phyloP scores from a whole-genome alignment of 176 grass and related monocot genomes.

The Alloteropsis semialata region DNA sequence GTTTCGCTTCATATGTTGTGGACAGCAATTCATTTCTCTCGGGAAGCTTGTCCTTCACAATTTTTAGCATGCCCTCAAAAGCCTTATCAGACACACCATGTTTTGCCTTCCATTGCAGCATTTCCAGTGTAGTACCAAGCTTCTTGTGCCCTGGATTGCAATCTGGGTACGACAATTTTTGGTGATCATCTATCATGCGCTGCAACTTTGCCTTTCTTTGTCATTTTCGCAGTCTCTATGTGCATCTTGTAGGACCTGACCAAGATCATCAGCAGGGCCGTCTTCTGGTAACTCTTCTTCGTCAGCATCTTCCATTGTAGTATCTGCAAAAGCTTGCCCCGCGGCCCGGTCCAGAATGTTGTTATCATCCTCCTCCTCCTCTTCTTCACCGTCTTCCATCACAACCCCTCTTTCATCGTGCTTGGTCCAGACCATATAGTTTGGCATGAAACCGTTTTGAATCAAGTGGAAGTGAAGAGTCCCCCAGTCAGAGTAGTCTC shows the following conservation, averaged over 20 bases:
- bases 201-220: background rate
- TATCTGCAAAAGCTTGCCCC: too few species aligned
- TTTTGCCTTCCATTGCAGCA: background rate
- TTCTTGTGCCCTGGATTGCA: background rate
- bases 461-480: too few species aligned
- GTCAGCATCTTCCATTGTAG: too few species aligned
- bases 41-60: too few species aligned
- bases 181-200: background rate
- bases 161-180: background rate
- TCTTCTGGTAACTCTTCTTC: background rate
- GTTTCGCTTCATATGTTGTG: too few species aligned
- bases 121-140: background rate
- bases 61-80: too few species aligned
- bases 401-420: background rate
- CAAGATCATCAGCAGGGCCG: background rate
- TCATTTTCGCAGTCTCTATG: background rate
- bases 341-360: background rate
- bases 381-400: background rate
- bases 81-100: too few species aligned
- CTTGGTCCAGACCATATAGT: background rate
- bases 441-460: background rate
- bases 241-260: background rate
- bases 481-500: too few species aligned
- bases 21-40: too few species aligned
- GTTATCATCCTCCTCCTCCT: background rate